Evolutionary conservation across 2,329 filamentous ascomycete species (phyloP), one percentile per base, ranked within the genome.

Genomic region (Trichoderma oligosporum): DNA sequence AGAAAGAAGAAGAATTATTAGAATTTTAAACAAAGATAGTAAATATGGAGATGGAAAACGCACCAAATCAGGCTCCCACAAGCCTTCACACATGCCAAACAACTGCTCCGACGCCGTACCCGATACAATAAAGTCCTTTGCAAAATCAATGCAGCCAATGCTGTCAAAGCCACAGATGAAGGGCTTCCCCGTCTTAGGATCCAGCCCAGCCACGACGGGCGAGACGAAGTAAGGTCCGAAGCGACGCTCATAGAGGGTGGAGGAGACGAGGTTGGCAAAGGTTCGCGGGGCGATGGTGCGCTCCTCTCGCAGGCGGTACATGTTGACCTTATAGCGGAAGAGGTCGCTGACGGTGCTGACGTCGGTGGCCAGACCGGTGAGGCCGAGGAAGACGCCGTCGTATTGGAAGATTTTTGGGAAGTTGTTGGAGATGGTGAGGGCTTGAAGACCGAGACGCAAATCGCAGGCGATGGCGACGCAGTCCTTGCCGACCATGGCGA

Each of bases 401-500:
- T 96, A 97, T 75, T 88, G 86, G 85, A 97, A 97, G 82, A 99
- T 90, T 82, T 99, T 99, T 79, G 94, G 94, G 82, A 97, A 97
- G 87, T 97, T 94, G 86, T 99, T 99, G 74, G 91, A 97, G 60
- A 99, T 89, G 62, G 94, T 99, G 71, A 99, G 83, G 71, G 94
- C 84, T 79, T 99, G 94, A 71, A 97, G 87, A 69, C 94, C 94
- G 65, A 99, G 90, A 63, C 94, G 93, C 65, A 99, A 90, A 77
- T 99, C 94, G 81, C 94, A 99, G 74, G 94, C 94, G 73, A 99
- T 97, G 76, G 94, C 94, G 61, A 99, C 94, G 76, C 94, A 99
- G 85, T 97, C 92, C 79, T 99, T 97, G 81, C 94, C 94, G 64
- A 96, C 92, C 94, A 97, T 97, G 76, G 93, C 93, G 65, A 97